Evolutionary conservation across 1,284 basidiomycete species (phyloP).

Genomic region (Cryptococcus jaspeensis): DNA sequence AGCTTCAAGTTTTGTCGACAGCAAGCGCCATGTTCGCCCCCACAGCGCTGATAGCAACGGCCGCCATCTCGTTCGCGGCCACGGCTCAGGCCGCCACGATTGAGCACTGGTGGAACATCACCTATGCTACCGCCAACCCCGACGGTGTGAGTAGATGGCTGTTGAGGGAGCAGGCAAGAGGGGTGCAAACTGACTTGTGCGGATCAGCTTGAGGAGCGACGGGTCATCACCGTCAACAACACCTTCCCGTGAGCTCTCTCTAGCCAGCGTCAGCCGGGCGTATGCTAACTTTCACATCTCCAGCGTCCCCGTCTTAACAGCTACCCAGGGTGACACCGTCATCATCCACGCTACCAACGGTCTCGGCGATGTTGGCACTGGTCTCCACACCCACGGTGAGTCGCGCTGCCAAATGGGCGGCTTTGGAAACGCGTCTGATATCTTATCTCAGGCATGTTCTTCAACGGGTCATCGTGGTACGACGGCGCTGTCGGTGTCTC

Average conservation of each 20-base stretch:
- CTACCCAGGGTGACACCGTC: constrained; percentile 68
- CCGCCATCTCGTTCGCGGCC: constrained; percentile 19
- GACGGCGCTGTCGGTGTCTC: constrained; percentile 81
- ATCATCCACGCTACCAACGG: constrained; percentile 70
- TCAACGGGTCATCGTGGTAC: constrained; percentile 79
- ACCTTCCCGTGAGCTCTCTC: constrained; percentile 74
- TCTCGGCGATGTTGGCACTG: constrained; percentile 59
- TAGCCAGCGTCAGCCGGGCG: background rate
- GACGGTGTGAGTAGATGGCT: constrained; percentile 43
- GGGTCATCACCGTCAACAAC: constrained; percentile 78
- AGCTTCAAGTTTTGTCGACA: too few relatives aligned
- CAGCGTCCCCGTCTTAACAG: constrained; percentile 73
- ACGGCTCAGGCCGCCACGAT: constrained; percentile 35
- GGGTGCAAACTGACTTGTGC: too few relatives aligned
- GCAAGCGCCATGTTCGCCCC: constrained; percentile 2
- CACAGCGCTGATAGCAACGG: constrained; percentile 8
- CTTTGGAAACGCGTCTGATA: too few relatives aligned
- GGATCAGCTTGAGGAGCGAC: constrained; percentile 54
- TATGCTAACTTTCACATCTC: background rate
- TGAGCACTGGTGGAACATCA: constrained; percentile 50
- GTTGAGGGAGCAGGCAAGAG: background rate
- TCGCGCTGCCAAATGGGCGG: too few relatives aligned
- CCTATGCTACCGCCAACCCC: constrained; percentile 44
- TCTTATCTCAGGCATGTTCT: constrained; percentile 62
- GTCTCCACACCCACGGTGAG: constrained; percentile 72